These are phyloP conservation scores for Plasmodium vivax DNA, from an alignment of 169 alveolate species.

Conservation along the genomic window DNA sequence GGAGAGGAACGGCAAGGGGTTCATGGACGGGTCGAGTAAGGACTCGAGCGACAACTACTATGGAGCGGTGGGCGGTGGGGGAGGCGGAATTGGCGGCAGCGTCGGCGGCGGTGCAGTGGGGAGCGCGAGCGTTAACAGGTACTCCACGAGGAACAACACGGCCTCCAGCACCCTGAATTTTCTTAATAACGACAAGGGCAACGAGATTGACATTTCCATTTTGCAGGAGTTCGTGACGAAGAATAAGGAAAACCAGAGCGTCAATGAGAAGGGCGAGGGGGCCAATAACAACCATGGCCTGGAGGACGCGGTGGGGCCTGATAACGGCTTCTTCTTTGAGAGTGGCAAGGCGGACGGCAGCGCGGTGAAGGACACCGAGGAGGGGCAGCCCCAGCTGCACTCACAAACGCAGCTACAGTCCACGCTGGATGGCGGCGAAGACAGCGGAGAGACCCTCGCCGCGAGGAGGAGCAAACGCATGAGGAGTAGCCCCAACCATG, in stretches of 20 bases:
- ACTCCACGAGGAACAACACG: conserved; percentile 35
- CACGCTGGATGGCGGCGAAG: background rate
- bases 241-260: conserved; percentile 7
- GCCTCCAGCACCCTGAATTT: background rate
- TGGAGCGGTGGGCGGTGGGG: background rate
- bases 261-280: background rate
- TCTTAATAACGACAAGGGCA: background rate
- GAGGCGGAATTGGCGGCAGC: background rate
- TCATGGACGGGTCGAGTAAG: conserved; percentile 51
- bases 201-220: conserved; percentile 57
- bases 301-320: background rate
- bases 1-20: background rate
- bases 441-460: background rate
- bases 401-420: no score
- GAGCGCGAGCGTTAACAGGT: background rate
- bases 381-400: background rate
- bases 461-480: background rate
- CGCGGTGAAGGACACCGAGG: background rate
- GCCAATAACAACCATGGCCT: background rate
- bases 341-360: background rate
- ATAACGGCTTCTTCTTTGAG: background rate
- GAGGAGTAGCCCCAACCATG: background rate
- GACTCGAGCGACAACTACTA: conserved; percentile 43
- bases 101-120: background rate
- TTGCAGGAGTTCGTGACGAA: conserved; percentile 53